Conservation (phyloP, 2,329 filamentous ascomycete genomes). For the Lachnellula hyalina region DNA sequence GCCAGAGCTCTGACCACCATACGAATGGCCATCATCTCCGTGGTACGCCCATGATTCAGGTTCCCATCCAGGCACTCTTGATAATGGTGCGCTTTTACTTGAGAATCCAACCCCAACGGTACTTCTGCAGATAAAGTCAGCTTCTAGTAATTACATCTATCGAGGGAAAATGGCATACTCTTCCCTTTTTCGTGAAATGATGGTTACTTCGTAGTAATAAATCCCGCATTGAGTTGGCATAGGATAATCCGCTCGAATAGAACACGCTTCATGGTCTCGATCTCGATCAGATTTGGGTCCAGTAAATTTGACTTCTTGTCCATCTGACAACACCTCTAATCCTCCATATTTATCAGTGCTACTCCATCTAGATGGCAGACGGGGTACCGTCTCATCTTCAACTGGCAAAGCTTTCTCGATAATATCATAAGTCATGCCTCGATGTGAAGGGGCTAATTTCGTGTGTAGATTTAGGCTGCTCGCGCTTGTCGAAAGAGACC, state of each 20-base stretch:
- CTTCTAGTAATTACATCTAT: background rate
- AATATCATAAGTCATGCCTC: conserved; percentile 77
- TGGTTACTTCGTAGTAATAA: conserved; percentile 82
- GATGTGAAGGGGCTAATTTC: conserved; percentile 59
- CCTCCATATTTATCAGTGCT: conserved; percentile 67
- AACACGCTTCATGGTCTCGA: conserved; percentile 68
- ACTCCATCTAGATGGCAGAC: conserved; percentile 79
- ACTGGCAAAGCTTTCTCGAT: conserved; percentile 65
- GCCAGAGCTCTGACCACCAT: conserved; percentile 50
- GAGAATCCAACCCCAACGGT: conserved; percentile 61
- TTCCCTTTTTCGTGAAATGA: conserved; percentile 62
- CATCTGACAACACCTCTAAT: conserved; percentile 70
- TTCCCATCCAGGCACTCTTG: conserved; percentile 61
- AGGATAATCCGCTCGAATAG: conserved; percentile 74
- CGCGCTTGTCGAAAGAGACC: conserved; percentile 48
- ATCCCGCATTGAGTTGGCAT: conserved; percentile 90
- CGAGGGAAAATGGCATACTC: conserved; percentile 42
- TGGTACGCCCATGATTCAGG: conserved; percentile 65
- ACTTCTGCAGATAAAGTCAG: conserved; percentile 37
- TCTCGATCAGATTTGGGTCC: conserved; percentile 42
- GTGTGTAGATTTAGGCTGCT: conserved; percentile 48
- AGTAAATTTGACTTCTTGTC: conserved; percentile 62
- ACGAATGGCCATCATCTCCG: conserved; percentile 61
- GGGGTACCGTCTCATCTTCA: conserved; percentile 58
- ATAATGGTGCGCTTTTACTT: conserved; percentile 46